phyloP scores from a whole-genome alignment of 2,329 filamentous ascomycete genomes.

The Aspergillus terreus region DNA sequence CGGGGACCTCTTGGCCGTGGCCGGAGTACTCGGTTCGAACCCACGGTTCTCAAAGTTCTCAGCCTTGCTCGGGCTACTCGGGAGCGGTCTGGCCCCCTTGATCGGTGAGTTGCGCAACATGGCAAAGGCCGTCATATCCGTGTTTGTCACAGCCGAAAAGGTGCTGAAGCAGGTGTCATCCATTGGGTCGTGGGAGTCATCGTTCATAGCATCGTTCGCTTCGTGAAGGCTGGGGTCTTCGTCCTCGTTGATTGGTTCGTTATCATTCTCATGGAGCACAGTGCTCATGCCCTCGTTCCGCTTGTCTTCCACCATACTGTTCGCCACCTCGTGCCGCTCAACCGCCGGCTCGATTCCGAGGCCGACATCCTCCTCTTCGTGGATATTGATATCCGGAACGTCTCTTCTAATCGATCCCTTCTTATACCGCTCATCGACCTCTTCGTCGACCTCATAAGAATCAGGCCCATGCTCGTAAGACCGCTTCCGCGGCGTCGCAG shows the following conservation, averaged over 20 bases:
- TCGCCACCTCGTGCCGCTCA: slow-evolving; percentile 23
- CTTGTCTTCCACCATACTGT: slow-evolving; percentile 36
- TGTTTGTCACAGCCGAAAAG: slow-evolving; percentile 77
- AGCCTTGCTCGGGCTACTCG: slow-evolving; percentile 37
- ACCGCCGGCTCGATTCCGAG: slow-evolving; percentile 18
- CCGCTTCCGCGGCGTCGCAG: slow-evolving; percentile 19
- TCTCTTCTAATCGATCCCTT: slow-evolving; percentile 23
- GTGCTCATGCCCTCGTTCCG: slow-evolving; percentile 43
- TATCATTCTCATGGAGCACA: slow-evolving; percentile 27
- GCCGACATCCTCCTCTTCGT: slow-evolving; percentile 25
- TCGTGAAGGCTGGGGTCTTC: slow-evolving; percentile 19
- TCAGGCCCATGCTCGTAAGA: slow-evolving; percentile 20
- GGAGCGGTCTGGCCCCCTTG: slow-evolving; percentile 42
- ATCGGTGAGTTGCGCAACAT: slow-evolving; percentile 63
- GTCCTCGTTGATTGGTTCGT: slow-evolving; percentile 19
- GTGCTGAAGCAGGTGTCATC: slow-evolving; percentile 63
- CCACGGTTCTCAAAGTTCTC: slow-evolving; percentile 14
- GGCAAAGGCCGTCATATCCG: slow-evolving; percentile 77
- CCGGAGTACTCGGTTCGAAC: slow-evolving; percentile 41
- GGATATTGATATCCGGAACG: slow-evolving; percentile 21
- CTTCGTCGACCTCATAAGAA: slow-evolving; percentile 7
- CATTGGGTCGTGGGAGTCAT: slow-evolving; percentile 31
- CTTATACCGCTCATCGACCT: slow-evolving; percentile 21
- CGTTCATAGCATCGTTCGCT: slow-evolving; percentile 26
- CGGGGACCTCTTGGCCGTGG: slow-evolving; percentile 42